Base-by-base conservation (phyloP, 73 alveolate genomes). In the Paramecium caudatum region DNA sequence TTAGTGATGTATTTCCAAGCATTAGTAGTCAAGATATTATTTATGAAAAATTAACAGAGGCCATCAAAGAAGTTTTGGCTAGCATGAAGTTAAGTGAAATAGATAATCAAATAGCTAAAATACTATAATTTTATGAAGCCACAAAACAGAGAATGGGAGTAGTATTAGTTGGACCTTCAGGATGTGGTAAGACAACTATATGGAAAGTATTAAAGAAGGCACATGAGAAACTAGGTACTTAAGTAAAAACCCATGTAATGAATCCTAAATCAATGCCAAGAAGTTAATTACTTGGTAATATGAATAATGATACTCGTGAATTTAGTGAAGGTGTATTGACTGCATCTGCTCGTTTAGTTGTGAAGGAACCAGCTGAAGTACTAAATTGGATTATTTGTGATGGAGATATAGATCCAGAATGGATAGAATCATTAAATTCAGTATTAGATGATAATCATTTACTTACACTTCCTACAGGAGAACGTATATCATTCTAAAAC, bases 161-260 rank as follows among this genome's bases (percentile, higher is more conserved):
- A 5, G 99, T 98, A 81, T 94, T 99, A 32, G 99, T 99, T 13
- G 99, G 99, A 0, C 99, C 99, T 1, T 99, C 99, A 0, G 99
- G 99, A 7, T 99, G 99, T 74, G 99, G 99, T 48, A 99, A 99
- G 82, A 95, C 99, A 21, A 97, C 99, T 3, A 99, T 99, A 25
- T 99, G 99, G 99, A 99, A 95, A 87, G 95, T 97, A 15, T 94
- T 99, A 55, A 96, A 96, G 91, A 95, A 95, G 61, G 99, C 99
- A 16, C 97, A 97, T 91, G 99, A 96, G 82, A 99, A 98, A 94
- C 94, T 97, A 91, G 96, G 96, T 46, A 95, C 96, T 91, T 86
- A 94, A 82, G 95, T 93, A 7, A 94, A 85, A 41, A 95, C 97
- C 34, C 99, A 98, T 93, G 97, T 97, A 1, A 98, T 99, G 98